Conservation (phyloP, 106 monocot genomes). For the Ottelia alismoides region DNA sequence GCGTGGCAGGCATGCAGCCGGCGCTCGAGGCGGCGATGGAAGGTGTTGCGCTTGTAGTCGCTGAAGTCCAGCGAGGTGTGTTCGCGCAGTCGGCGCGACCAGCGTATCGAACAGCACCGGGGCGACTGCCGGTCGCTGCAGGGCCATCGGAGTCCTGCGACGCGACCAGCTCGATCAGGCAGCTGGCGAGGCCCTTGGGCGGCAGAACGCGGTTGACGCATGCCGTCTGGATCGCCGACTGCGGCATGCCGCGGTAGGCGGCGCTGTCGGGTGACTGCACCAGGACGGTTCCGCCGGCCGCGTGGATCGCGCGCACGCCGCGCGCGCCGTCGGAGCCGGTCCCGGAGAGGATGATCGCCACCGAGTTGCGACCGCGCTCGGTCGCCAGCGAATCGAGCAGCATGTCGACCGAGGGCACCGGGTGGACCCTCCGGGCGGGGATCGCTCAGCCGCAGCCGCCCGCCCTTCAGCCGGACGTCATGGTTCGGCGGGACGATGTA, state of each 20-base stretch:
- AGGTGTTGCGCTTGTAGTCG: neutral
- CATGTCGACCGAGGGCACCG: too few species aligned
- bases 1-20: neutral
- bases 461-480: neutral
- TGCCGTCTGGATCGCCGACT: neutral
- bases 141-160: neutral
- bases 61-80: neutral
- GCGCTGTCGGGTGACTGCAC: neutral
- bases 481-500: neutral
- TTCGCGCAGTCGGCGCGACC: neutral
- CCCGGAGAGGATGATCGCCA: neutral
- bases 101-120: neutral
- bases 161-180: neutral
- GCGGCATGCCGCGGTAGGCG: neutral
- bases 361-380: neutral
- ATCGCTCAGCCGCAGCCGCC: neutral
- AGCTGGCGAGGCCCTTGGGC: neutral
- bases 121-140: neutral
- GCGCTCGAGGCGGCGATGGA: neutral
- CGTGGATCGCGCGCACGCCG: neutral
- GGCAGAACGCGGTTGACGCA: neutral
- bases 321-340: too few species aligned
- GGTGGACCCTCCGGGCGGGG: too few species aligned
- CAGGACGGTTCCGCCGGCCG: neutral
- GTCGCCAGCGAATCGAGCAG: neutral